Evolutionary conservation across 2,329 filamentous ascomycete genomes (phyloP), one percentile per base, ranked within the genome.

Genomic region (Chalara sp.): DNA sequence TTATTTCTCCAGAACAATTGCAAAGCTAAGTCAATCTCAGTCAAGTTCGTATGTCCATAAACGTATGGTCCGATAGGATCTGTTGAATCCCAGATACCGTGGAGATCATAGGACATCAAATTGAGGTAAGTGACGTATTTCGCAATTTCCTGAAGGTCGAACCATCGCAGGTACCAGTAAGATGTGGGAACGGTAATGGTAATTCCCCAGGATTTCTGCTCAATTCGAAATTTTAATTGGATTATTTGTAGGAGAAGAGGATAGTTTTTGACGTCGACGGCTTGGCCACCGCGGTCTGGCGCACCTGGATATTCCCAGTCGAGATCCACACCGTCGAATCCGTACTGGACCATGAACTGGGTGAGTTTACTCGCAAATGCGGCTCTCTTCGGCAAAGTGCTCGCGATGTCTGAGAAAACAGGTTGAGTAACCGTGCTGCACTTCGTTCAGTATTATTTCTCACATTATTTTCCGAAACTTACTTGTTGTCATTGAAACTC

Each of bases 1-100:
- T 68, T 57, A 32, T 66, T 69, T 6, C 72, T 63, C 72, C 75
- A 78, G 5, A 78, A 59, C 0, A 78, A 67, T 4, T 75, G 66
- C 0, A 74, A 45, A 0, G 65, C 65, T 0, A 56, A 31, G 5
- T 70, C 62, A 13, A 76, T 76, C 57, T 77, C 72, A 2, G 72
- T 73, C 0, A 76, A 48, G 53, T 77, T 75, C 1, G 74, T 73
- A 52, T 77, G 73, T 5, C 53, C 31, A 0, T 61, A 58, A 5
- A 70, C 59, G 10, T 60, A 61, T 0, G 63, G 43, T 0, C 71
- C 72, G 8, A 65, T 67, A 6, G 37, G 47, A 33, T 53, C 39
- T 1, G 6, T 33, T 1, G 32, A 10, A 32, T 59, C 57, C 55
- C 57, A 59, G 4, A 46, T 33, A 0, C 74, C 73, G 44, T 60